phyloP scores from a whole-genome alignment of 2,329 filamentous ascomycete species.

The Trichophaea hybrida region DNA sequence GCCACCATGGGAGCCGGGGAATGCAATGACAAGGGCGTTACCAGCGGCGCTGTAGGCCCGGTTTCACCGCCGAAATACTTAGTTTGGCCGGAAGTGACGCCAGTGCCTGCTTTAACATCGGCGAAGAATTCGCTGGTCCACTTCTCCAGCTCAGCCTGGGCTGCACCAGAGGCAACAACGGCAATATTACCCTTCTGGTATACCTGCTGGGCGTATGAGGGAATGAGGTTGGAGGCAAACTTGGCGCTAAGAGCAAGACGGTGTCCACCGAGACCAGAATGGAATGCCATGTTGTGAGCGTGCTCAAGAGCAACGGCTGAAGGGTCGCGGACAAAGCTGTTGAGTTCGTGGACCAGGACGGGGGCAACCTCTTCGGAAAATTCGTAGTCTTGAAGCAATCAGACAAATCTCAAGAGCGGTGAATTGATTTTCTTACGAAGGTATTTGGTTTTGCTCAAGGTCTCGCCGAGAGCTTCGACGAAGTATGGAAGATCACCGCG shows the following conservation, averaged over 20 bases:
- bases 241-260: conserved; percentile 60
- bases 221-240: conserved; percentile 62
- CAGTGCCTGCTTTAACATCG: conserved; percentile 44
- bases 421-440: conserved; percentile 39
- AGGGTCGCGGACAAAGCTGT: conserved; percentile 48
- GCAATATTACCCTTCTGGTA: conserved; percentile 87
- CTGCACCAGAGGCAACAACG: conserved; percentile 76
- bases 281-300: conserved; percentile 77
- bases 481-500: conserved; percentile 95
- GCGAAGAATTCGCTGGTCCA: conserved; percentile 93
- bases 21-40: conserved; percentile 78
- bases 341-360: conserved; percentile 63
- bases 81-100: conserved; percentile 44
- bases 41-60: conserved; percentile 61
- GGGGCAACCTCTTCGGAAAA: conserved; percentile 76
- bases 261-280: conserved; percentile 74
- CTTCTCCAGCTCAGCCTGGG: conserved; percentile 60
- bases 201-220: conserved; percentile 59
- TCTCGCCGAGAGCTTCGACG: conserved; percentile 84
- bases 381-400: conserved; percentile 53
- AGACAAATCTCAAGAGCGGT: conserved; percentile 3
- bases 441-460: conserved; percentile 77
- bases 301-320: conserved; percentile 67
- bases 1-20: conserved; percentile 63
- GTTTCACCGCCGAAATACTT: conserved; percentile 95